Evolutionary conservation across 2,329 filamentous ascomycete genomes (phyloP).

Genomic region (Colletotrichum endophyticum): DNA sequence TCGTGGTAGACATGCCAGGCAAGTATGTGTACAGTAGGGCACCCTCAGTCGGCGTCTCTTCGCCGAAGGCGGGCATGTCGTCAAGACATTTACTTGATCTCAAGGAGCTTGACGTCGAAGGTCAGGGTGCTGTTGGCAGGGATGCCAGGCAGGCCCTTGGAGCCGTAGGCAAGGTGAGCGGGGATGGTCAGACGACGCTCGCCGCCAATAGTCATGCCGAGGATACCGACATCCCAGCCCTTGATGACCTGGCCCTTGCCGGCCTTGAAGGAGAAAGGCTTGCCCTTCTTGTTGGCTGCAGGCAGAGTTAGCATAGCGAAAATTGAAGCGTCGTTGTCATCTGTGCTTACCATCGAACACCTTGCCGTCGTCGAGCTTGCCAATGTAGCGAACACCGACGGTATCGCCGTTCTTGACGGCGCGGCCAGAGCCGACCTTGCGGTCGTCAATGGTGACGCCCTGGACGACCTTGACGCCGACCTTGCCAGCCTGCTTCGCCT

Average conservation of each 20-base stretch:
- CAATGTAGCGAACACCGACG: conserved; percentile 96
- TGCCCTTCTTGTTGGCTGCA: conserved; percentile 96
- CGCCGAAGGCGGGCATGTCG: not conserved
- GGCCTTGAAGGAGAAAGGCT: conserved; percentile 95
- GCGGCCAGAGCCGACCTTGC: conserved; percentile 86
- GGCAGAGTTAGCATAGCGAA: conserved; percentile 7
- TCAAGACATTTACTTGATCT: conserved; percentile 71
- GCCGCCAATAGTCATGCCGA: conserved; percentile 90
- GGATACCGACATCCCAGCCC: conserved; percentile 95
- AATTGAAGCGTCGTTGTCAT: conserved; percentile 49
- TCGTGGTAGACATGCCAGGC: not conserved
- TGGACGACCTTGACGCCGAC: conserved; percentile 79
- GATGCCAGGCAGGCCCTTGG: conserved; percentile 81
- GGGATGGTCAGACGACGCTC: conserved; percentile 94
- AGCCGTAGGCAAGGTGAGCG: conserved; percentile 86
- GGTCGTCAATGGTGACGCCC: conserved; percentile 93
- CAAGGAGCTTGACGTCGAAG: conserved; percentile 89
- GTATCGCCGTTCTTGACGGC: conserved; percentile 89
- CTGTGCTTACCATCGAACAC: conserved; percentile 83
- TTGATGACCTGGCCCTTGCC: conserved; percentile 97
- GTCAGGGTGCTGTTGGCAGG: conserved; percentile 88
- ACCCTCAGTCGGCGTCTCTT: conserved; percentile 7
- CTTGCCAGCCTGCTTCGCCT: conserved; percentile 39
- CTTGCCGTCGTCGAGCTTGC: conserved; percentile 93
- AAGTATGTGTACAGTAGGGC: conserved; percentile 13